Percentiles rank a stretch among this genome's conserved stretches.
phyloP scores from a whole-genome alignment of 2,329 filamentous ascomycete genomes.

The Fusarium sacchari region DNA sequence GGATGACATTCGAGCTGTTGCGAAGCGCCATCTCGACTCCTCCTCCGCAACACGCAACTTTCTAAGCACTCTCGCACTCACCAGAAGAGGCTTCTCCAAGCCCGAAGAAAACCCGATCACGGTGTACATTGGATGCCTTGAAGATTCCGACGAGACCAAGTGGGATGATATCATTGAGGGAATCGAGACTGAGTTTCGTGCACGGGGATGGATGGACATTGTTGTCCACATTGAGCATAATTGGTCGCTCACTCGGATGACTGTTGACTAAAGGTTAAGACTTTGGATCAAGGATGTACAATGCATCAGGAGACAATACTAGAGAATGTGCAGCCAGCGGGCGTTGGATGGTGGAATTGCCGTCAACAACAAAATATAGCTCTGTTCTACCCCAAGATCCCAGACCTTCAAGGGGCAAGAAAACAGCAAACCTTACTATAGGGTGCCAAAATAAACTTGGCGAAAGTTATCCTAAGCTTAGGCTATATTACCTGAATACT shows the following conservation, averaged over 20 bases:
- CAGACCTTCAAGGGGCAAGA: too few relatives aligned
- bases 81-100: neutral
- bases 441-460: too few relatives aligned
- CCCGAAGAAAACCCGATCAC: neutral
- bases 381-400: neutral
- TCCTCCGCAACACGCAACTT: neutral
- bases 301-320: neutral
- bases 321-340: too few relatives aligned
- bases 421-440: too few relatives aligned
- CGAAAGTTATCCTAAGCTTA: too few relatives aligned
- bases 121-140: neutral
- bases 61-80: neutral
- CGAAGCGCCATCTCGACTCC: neutral
- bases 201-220: neutral
- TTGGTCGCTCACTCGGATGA: neutral
- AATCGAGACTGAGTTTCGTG: neutral
- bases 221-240: slow-evolving; percentile 1
- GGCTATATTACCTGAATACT: too few relatives aligned
- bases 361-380: neutral
- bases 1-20: neutral
- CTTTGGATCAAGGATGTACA: neutral
- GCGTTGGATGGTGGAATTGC: neutral
- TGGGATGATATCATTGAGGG: neutral
- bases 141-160: neutral
- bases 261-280: neutral